Percentiles rank a stretch among this genome's conserved stretches.
These are phyloP conservation scores for Boeremia exigua DNA, from an alignment of 2,329 filamentous ascomycete genomes.

Conservation along the genomic window DNA sequence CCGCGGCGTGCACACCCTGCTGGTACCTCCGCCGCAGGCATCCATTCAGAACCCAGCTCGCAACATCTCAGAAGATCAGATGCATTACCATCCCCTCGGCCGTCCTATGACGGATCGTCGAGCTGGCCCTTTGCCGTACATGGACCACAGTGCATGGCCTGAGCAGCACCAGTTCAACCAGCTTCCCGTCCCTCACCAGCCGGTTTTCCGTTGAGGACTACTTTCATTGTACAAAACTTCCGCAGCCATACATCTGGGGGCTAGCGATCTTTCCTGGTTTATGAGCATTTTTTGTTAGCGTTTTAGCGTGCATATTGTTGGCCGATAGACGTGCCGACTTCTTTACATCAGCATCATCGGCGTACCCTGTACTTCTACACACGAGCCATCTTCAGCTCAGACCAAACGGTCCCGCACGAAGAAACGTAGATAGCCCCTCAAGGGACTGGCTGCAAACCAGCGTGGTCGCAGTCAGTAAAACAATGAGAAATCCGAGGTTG, in stretches of 20 bases:
- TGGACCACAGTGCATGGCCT: conserved; percentile 48
- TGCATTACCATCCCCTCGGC: conserved; percentile 59
- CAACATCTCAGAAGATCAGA: conserved; percentile 54
- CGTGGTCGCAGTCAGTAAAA: not conserved
- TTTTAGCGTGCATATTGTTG: conserved; percentile 48
- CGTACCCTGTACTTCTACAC: conserved; percentile 23
- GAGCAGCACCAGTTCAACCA: conserved; percentile 49
- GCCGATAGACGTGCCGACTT: conserved; percentile 18
- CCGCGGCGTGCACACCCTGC: conserved; percentile 85
- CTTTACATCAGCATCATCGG: conserved; percentile 27
- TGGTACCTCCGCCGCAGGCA: conserved; percentile 82
- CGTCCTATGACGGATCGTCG: conserved; percentile 54
- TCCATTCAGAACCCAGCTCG: conserved; percentile 68
- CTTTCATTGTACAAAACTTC: conserved; percentile 7
- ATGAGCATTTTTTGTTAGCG: conserved; percentile 32
- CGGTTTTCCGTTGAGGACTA: conserved; percentile 39
- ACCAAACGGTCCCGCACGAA: not conserved
- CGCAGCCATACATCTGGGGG: conserved; percentile 17
- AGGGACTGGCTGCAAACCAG: not conserved
- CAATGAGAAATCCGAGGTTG: conserved; percentile 1
- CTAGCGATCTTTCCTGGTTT: conserved; percentile 13
- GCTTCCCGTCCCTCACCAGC: conserved; percentile 46
- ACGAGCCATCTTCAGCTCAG: not conserved
- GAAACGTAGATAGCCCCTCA: conserved; percentile 5
- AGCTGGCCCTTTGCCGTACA: conserved; percentile 53